These are phyloP conservation scores for Aspergillus quadrilineatus DNA, from an alignment of 2,329 filamentous ascomycete species.

Conservation along the genomic window DNA sequence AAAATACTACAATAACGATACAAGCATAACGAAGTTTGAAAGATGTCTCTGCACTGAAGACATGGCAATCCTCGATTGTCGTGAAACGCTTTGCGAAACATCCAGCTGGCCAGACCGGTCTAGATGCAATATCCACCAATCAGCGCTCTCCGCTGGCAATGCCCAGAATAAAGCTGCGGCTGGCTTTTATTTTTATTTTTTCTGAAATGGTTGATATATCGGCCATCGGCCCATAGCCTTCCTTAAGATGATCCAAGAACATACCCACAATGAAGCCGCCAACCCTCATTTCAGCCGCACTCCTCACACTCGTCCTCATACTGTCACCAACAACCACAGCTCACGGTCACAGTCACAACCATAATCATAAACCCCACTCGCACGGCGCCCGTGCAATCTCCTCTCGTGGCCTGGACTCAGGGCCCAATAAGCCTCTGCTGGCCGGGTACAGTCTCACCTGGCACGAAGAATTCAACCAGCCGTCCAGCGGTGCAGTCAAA, in stretches of 20 bases:
- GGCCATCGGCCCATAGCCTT: neutral
- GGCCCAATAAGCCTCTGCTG: conserved; percentile 4
- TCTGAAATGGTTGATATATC: too few relatives aligned
- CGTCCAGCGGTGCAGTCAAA: neutral
- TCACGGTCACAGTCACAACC: neutral
- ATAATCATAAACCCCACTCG: neutral
- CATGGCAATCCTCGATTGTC: neutral
- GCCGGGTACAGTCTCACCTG: conserved; percentile 9
- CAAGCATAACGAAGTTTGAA: too few relatives aligned
- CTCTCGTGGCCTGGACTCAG: neutral
- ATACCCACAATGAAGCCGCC: neutral
- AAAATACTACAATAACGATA: too few relatives aligned
- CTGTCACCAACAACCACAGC: neutral
- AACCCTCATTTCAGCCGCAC: neutral
- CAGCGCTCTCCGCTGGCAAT: neutral
- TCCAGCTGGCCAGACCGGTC: neutral
- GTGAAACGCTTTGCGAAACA: neutral
- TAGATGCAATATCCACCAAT: neutral
- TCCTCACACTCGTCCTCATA: neutral
- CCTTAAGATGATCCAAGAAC: neutral
- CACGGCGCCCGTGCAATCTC: neutral
- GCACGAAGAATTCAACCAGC: conserved; percentile 12
- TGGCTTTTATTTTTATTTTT: too few relatives aligned
- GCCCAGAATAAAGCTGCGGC: too few relatives aligned
- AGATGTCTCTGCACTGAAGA: neutral